These are phyloP conservation scores for Oleoguttula mirabilis DNA, from an alignment of 495 filamentous ascomycete species.

Conservation along the genomic window DNA sequence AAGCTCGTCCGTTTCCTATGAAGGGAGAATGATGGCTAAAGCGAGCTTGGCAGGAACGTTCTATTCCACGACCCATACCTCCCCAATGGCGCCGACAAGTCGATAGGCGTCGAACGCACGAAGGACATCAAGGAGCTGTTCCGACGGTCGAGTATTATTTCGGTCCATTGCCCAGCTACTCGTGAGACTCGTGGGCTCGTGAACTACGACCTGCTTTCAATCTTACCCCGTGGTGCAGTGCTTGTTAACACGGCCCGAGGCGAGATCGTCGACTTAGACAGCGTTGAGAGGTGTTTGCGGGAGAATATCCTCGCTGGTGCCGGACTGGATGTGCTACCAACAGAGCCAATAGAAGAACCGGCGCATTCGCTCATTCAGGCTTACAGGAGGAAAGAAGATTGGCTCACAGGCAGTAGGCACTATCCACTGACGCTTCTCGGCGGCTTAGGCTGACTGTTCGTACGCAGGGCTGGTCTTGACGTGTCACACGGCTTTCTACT, in stretches of 20 bases:
- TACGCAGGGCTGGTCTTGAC: conserved; percentile 17
- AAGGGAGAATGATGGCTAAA: background rate
- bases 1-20: too few species aligned
- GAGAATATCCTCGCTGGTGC: conserved; percentile 14
- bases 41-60: background rate
- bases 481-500: conserved; percentile 19
- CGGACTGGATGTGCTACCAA: conserved; percentile 19
- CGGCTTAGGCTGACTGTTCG: background rate
- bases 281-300: conserved; percentile 16
- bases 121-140: conserved; percentile 19
- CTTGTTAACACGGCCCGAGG: conserved; percentile 18
- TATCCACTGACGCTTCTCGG: background rate
- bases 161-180: conserved; percentile 12
- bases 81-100: conserved; percentile 17
- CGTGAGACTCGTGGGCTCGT: conserved; percentile 10
- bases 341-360: conserved; percentile 13
- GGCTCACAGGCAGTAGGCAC: conserved; percentile 12
- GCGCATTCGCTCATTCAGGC: conserved; percentile 16
- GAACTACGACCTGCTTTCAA: conserved; percentile 16
- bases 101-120: conserved; percentile 11
- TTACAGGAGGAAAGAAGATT: conserved; percentile 14
- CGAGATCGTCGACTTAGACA: conserved; percentile 18
- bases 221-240: conserved; percentile 12
- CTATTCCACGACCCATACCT: conserved; percentile 21
- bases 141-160: conserved; percentile 13